These are phyloP conservation scores for Teratosphaeria viscida DNA, from an alignment of 2,329 filamentous ascomycete genomes.

Conservation along the genomic window DNA sequence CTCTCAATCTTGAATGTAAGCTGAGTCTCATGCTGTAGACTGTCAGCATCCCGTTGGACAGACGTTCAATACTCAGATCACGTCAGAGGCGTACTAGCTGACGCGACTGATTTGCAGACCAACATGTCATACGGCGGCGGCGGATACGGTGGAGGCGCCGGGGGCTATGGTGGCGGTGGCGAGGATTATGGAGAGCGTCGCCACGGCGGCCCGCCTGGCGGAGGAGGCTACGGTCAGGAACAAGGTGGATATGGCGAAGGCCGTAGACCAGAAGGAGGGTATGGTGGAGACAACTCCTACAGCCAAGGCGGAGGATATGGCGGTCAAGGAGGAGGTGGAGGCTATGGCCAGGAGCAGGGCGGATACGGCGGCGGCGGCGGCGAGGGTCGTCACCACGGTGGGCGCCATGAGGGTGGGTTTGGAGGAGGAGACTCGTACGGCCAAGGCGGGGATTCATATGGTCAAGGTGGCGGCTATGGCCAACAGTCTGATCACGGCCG, in stretches of 20 bases:
- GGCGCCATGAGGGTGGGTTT: slow-evolving; percentile 10
- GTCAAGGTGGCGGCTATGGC: slow-evolving; percentile 17
- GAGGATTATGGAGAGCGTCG: slow-evolving; percentile 2
- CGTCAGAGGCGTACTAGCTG: neutral
- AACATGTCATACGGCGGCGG: slow-evolving; percentile 19
- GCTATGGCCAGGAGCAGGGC: slow-evolving; percentile 2
- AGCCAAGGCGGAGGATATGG: slow-evolving; percentile 10
- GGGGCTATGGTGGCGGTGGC: slow-evolving; percentile 11
- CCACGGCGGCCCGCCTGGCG: slow-evolving; percentile 6
- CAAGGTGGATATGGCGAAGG: slow-evolving; percentile 8
- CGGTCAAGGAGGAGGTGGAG: slow-evolving; percentile 1
- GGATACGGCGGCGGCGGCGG: slow-evolving; percentile 13
- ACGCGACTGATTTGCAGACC: neutral
- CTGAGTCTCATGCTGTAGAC: too few relatives aligned
- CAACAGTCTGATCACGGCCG: slow-evolving; percentile 22
- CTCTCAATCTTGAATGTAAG: neutral
- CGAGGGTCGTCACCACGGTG: slow-evolving; percentile 6
- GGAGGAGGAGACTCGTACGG: slow-evolving; percentile 6
- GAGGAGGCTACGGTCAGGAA: slow-evolving; percentile 9
- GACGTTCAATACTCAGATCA: too few relatives aligned
- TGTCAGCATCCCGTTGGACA: too few relatives aligned
- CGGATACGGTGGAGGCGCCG: slow-evolving; percentile 9
- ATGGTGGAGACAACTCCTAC: slow-evolving; percentile 5
- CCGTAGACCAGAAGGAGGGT: slow-evolving; percentile 9
- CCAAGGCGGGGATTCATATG: slow-evolving; percentile 9